Conservation (phyloP, 192 early-diverging fungal genomes). For the Backusella parvicylindrica region DNA sequence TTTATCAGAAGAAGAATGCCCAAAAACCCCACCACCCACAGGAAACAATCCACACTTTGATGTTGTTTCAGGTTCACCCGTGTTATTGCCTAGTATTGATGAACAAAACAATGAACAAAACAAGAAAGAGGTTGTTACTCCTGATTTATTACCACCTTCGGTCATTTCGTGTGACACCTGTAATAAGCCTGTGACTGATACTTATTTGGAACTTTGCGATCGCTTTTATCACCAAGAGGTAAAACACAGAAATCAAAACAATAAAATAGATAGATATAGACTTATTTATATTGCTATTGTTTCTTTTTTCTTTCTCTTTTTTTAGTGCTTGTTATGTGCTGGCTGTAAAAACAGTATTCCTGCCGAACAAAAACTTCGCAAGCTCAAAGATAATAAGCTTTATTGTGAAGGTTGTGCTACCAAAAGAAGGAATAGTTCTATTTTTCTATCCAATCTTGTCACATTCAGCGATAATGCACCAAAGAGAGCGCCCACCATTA, state of each 20-base stretch:
- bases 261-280: too few species aligned
- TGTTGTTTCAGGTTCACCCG: neutral
- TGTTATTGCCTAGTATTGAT: neutral
- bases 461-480: neutral
- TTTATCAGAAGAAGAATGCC: neutral
- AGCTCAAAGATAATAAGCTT: conserved; percentile 36
- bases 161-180: neutral
- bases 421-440: neutral
- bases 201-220: conserved; percentile 2
- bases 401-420: conserved; percentile 39
- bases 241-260: neutral
- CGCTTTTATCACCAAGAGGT: conserved; percentile 10
- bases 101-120: neutral
- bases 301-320: neutral
- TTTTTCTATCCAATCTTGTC: neutral
- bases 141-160: neutral
- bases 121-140: neutral
- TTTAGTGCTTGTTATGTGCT: conserved; percentile 22
- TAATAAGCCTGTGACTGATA: neutral
- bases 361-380: conserved; percentile 37
- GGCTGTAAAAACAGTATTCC: conserved; percentile 2
- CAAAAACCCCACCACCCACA: neutral
- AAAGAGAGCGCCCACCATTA: neutral
- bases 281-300: neutral
- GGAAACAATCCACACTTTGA: neutral